These are phyloP conservation scores for Leccinum fallax DNA, from an alignment of 1,284 basidiomycete species.

Conservation along the genomic window DNA sequence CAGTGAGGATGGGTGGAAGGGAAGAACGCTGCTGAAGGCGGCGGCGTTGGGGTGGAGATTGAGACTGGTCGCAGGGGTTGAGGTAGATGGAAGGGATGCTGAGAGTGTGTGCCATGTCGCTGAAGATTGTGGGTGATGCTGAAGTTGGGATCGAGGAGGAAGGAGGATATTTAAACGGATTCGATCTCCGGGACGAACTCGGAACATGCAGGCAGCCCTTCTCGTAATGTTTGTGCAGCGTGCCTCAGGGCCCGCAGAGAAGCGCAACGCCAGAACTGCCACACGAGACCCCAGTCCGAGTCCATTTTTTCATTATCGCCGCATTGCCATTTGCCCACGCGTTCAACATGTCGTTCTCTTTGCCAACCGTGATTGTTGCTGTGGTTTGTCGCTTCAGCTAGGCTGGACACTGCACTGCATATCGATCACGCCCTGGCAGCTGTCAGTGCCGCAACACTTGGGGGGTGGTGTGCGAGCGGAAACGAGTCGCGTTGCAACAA, in stretches of 20 bases:
- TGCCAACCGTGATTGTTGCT: neutral
- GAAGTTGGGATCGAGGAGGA: neutral
- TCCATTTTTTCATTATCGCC: slow-evolving; percentile 18
- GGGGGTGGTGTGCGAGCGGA: slow-evolving; percentile 15
- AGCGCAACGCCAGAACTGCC: slow-evolving; percentile 14
- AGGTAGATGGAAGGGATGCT: slow-evolving; percentile 14
- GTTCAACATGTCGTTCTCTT: slow-evolving; percentile 16
- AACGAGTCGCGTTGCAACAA: slow-evolving; percentile 29
- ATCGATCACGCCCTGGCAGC: slow-evolving; percentile 21
- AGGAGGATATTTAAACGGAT: slow-evolving; percentile 18
- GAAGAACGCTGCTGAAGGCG: slow-evolving; percentile 25
- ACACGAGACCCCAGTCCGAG: slow-evolving; percentile 6
- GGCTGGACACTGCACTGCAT: neutral
- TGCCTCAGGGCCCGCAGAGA: slow-evolving; percentile 19
- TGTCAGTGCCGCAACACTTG: neutral
- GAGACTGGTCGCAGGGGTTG: slow-evolving; percentile 1
- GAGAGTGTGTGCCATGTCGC: slow-evolving; percentile 15
- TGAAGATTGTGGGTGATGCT: slow-evolving; percentile 10
- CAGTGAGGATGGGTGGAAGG: slow-evolving; percentile 16
- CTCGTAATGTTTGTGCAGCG: slow-evolving; percentile 14
- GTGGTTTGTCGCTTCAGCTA: neutral
- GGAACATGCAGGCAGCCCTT: slow-evolving; percentile 1
- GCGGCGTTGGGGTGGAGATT: neutral
- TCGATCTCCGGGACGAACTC: slow-evolving; percentile 7
- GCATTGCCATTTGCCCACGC: slow-evolving; percentile 12